A percentile compares a stretch with the other conserved stretches of the same genome.
These are phyloP conservation scores for Entomortierella parvispora DNA, from an alignment of 192 early-diverging fungal genomes.

Conservation along the genomic window DNA sequence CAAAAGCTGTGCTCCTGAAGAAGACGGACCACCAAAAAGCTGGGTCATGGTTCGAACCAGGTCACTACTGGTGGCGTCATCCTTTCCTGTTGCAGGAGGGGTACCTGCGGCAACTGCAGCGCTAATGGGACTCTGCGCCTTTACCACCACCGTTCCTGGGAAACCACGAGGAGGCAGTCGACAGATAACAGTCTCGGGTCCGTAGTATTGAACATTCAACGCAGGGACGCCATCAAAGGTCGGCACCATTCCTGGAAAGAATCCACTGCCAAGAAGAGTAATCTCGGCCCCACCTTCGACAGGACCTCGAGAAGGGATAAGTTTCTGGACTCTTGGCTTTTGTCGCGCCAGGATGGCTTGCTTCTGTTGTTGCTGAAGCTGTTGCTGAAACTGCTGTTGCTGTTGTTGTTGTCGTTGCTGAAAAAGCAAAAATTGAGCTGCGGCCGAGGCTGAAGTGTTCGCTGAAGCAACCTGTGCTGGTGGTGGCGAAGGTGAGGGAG, in stretches of 20 bases:
- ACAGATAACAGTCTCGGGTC: conserved; percentile 74
- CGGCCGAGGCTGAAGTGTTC: conserved; percentile 13
- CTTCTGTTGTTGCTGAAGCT: conserved; percentile 49
- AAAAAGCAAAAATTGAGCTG: conserved; percentile 28
- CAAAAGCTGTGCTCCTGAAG: background rate
- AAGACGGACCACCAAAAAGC: conserved; percentile 40
- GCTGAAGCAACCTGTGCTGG: conserved; percentile 8
- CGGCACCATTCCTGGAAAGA: conserved; percentile 73
- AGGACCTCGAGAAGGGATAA: conserved; percentile 82
- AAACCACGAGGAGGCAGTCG: conserved; percentile 71
- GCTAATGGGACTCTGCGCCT: conserved; percentile 23
- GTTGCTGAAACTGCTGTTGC: conserved; percentile 43
- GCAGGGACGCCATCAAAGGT: conserved; percentile 76
- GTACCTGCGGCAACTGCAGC: conserved; percentile 6
- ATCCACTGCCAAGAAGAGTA: conserved; percentile 75
- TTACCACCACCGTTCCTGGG: conserved; percentile 67
- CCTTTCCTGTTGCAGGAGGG: conserved; percentile 7
- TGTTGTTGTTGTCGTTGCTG: conserved; percentile 48
- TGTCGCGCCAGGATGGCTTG: conserved; percentile 50
- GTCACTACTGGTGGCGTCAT: conserved; percentile 27
- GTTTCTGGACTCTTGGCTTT: conserved; percentile 64
- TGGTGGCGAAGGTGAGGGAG: conserved; percentile 14
- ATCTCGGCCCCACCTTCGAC: conserved; percentile 79
- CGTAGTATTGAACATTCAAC: conserved; percentile 68
- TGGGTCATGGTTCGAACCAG: conserved; percentile 43